phyloP scores from a whole-genome alignment of 352 stramenopile species.

The Bremia lactucae region DNA sequence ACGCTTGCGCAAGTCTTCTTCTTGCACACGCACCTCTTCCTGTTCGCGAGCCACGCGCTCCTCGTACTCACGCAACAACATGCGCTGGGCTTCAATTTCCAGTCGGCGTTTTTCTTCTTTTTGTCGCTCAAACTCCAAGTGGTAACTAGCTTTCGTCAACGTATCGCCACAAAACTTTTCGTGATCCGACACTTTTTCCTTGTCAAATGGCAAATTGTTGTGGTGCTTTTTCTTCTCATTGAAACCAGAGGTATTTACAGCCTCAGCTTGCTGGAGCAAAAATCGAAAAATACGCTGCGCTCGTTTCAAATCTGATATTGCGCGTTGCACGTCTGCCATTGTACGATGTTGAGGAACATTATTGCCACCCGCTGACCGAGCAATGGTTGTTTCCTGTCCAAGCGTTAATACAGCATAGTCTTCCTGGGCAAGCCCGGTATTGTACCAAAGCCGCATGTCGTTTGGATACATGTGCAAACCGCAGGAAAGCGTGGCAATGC shows the following conservation, averaged over 20 bases:
- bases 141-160: constrained; percentile 77
- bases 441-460: constrained; percentile 80
- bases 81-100: constrained; percentile 73
- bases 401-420: constrained; percentile 80
- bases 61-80: constrained; percentile 74
- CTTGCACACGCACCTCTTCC: constrained; percentile 31
- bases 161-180: constrained; percentile 83
- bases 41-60: constrained; percentile 61
- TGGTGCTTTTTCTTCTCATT: constrained; percentile 52
- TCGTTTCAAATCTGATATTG: constrained; percentile 76
- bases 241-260: constrained; percentile 7
- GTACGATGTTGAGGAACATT: constrained; percentile 48
- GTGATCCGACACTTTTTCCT: constrained; percentile 81
- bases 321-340: constrained; percentile 83
- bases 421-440: constrained; percentile 77
- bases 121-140: constrained; percentile 85
- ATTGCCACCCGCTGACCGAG: constrained; percentile 26
- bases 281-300: constrained; percentile 79
- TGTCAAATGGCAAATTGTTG: constrained; percentile 59
- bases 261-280: constrained; percentile 58
- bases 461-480: constrained; percentile 70
- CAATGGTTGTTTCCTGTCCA: constrained; percentile 47
- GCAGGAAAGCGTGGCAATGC: constrained; percentile 71
- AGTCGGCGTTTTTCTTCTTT: constrained; percentile 76
- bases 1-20: constrained; percentile 52